Evolutionary conservation across 192 early-diverging fungal genomes (phyloP), one percentile per base, ranked within the genome.

Genomic region (Coemansia sp.): DNA sequence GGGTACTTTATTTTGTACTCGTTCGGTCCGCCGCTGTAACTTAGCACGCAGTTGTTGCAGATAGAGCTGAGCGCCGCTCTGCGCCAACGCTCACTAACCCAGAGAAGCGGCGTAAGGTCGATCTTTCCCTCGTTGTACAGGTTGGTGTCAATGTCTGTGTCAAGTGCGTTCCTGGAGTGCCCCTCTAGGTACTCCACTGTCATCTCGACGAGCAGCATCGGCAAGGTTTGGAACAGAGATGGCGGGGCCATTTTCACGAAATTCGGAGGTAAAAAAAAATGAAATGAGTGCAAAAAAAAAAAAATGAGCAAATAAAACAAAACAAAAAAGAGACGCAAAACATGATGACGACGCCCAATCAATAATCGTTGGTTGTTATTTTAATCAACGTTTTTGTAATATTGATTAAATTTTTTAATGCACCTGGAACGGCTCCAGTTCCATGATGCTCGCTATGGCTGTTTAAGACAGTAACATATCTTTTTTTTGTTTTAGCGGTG

Each of bases 61-160:
- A 56, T 56, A 35, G 29, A 2, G n/a, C 53, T 35, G n/a, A 56
- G 51, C 14, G 53, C 53, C 29, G 53, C 25, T 27, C n/a, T 27
- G 6, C 53, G 53, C 53, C 53, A 56, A 29, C 53, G 15, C 53
- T 56, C 53, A 27, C 53, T 56, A 35, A 56, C 53, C 17, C 19
- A 4, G 2, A 56, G 37, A 12, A 53, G 29, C 49, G 25, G 49
- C 10, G 11, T 9, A 4, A 9, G 22, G 25, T 8, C 47, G 11
- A 22, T 22, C 25, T 51, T 51, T 27, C 3, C 1, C 5, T 51
- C 12, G 47, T 29, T 51, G 20, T 51, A 29, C 47, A 51, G 22
- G 9, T 51, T n/a, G 17, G 19, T 2, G 42, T 19, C 42, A 19
- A 6, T 4, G 5, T 43, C 47, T 0, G 25, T 11, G 25, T 24